Base-by-base conservation (phyloP, 306 rosid genomes). In the Glycine soja region DNA sequence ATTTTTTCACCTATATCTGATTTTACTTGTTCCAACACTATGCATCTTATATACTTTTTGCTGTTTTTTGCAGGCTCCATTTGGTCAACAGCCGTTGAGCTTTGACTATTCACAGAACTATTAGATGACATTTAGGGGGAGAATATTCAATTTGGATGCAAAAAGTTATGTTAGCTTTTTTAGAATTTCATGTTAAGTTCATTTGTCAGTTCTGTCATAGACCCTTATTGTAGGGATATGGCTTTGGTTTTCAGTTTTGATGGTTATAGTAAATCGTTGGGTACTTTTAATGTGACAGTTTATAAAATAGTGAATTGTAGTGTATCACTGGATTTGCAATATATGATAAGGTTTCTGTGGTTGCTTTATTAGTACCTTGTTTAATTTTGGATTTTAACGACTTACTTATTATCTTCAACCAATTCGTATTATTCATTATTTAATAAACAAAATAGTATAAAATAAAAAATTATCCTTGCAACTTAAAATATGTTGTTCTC, bases 1-100 rank as follows among this genome's bases (percentile, higher is more conserved):
- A 19, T 19, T 19, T 19, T 19, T 19, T 19, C 30, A 24, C 30
- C 1, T 24, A 24, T 24, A 24, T 43, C 53, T 65, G 18, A 45
- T 32, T 36, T 34, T 14, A 2, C 14, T 58, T 68, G 43, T 19
- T 63, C 18, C 57, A 24, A 24, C 1, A 24, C 2, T 24, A 24
- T 24, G 30, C 30, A 67, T 78, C 59, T 81, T 24, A 72, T 30
- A 72, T 30, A 10, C 61, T 12, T 43, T 32, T 24, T 24, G 1
- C 30, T 24, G 10, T 62, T 68, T 13, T 53, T 77, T 88, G 89
- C 92, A 94, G 97, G 93, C 89, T 88, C 98, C 98, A 76, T 91
- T 92, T 83, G 90, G 92, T 77, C 97, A 92, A 89, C 98, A 91
- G 79, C 92, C 97, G 5, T 80, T 94, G 87, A 92, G 95, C 86